Evolutionary conservation across 805 yeast species (phyloP), one percentile per base, ranked within the genome.

Genomic region (Schwanniomyces pseudopolymorphus): DNA sequence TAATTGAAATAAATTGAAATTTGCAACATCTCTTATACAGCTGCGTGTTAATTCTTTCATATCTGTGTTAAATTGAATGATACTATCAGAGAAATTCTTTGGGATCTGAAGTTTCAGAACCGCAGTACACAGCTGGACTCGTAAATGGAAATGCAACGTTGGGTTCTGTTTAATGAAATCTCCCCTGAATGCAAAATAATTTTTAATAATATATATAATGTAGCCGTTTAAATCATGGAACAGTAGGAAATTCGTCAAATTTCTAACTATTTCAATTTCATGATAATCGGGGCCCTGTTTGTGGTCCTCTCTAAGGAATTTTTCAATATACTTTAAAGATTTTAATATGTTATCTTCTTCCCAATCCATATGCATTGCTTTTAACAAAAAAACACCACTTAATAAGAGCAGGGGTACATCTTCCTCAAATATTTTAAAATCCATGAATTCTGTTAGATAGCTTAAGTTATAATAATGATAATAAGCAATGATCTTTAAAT

Each of bases 1-100:
- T 5, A 72, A 53, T 46, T 68, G 75, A 9, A 61, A 42, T 33
- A 67, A 42, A 47, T 64, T 67, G 51, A 62, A 64, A 24, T 48
- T 47, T 28, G 63, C 39, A 2, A 65, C 49, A 16, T 57, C 58
- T 10, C 40, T 36, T 25, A 33, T 14, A 19, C 43, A 44, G 33
- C 14, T 26, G 3, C 31, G 27, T 5, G 26, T 10, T 4, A 31
- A 19, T 9, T 38, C 25, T 41, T 54, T 58, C 28, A 61, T 46
- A 5, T 42, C 33, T 14, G 35, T 19, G 21, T 56, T 59, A 28
- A 58, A 51, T 2, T 37, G 33, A 13, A 51, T 45, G 42, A 67
- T 49, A 4, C 52, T 33, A 6, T 51, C 50, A 1, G 63, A 53
- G n/a, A 54, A 43, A 17, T 51, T 48, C 43, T 42, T 42, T 1